A percentile compares a stretch with the other conserved stretches of the same genome.
phyloP scores from a whole-genome alignment of 768 basidiomycete genomes.

The Lactifluus echinatus region DNA sequence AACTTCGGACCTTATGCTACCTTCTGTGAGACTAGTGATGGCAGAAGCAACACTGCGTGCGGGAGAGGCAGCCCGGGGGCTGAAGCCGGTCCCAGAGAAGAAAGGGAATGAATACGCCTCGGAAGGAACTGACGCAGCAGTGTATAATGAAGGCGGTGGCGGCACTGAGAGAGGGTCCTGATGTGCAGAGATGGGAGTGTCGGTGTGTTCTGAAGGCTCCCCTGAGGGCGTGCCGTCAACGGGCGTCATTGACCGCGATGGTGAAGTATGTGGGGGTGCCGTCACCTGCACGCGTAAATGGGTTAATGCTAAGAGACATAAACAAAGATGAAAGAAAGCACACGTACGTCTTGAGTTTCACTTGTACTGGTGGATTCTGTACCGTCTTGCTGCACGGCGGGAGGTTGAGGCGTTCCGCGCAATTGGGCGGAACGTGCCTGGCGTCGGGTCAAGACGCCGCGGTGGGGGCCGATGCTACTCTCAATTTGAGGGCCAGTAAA shows the following conservation, averaged over 20 bases:
- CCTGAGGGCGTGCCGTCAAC: conserved; percentile 14
- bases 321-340: not conserved
- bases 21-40: conserved; percentile 44
- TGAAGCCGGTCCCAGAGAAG: conserved; percentile 17
- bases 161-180: conserved; percentile 16
- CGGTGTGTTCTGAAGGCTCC: conserved; percentile 16
- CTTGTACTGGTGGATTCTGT: conserved; percentile 4
- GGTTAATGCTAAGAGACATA: conserved; percentile 1
- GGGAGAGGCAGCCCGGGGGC: conserved; percentile 53
- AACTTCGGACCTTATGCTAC: conserved; percentile 11
- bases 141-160: conserved; percentile 10
- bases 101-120: conserved; percentile 15
- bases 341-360: conserved; percentile 19
- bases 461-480: conserved; percentile 19
- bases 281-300: not conserved
- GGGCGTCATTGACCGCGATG: conserved; percentile 18
- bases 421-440: conserved; percentile 16
- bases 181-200: conserved; percentile 11
- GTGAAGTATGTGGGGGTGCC: not conserved
- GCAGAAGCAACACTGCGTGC: conserved; percentile 48
- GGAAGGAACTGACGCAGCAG: conserved; percentile 8
- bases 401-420: conserved; percentile 11
- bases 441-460: conserved; percentile 18
- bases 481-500: conserved; percentile 17
- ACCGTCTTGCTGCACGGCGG: not conserved